Evolutionary conservation across 306 rosid genomes (phyloP).

Genomic region (Lathyrus sativus): DNA sequence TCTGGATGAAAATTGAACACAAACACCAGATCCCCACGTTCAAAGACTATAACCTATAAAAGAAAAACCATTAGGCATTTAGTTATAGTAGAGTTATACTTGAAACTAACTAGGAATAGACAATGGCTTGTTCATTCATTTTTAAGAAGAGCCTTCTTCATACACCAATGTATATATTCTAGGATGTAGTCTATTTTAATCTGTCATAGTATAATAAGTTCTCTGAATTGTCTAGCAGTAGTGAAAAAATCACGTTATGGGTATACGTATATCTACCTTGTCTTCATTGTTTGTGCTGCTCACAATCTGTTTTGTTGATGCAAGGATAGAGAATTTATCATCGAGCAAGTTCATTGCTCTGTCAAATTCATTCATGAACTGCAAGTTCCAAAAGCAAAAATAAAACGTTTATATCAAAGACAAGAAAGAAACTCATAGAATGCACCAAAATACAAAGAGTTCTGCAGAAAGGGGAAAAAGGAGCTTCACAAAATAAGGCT

Average conservation of each 20-base stretch:
- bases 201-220: slow-evolving; percentile 12
- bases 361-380: slow-evolving; percentile 95
- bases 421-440: slow-evolving; percentile 34
- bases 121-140: slow-evolving; percentile 21
- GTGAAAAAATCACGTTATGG: slow-evolving; percentile 15
- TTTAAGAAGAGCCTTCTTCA: slow-evolving; percentile 16
- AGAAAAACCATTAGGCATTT: slow-evolving; percentile 28
- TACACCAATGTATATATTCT: slow-evolving; percentile 14
- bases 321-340: slow-evolving; percentile 71
- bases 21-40: slow-evolving; percentile 88
- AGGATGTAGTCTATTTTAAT: slow-evolving; percentile 28
- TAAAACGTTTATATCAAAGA: slow-evolving; percentile 10
- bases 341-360: slow-evolving; percentile 90
- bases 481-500: slow-evolving; percentile 15
- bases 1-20: slow-evolving; percentile 94
- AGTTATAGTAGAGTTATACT: slow-evolving; percentile 27
- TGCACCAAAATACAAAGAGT: slow-evolving; percentile 26
- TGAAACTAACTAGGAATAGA: slow-evolving; percentile 8
- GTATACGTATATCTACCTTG: slow-evolving; percentile 62
- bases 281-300: slow-evolving; percentile 82
- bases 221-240: slow-evolving; percentile 3
- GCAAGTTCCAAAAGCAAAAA: slow-evolving; percentile 44
- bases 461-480: background rate
- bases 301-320: slow-evolving; percentile 81
- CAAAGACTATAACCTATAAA: slow-evolving; percentile 83